Evolutionary conservation across 805 yeast species (phyloP).

Genomic region (Jamesozyma piceae): DNA sequence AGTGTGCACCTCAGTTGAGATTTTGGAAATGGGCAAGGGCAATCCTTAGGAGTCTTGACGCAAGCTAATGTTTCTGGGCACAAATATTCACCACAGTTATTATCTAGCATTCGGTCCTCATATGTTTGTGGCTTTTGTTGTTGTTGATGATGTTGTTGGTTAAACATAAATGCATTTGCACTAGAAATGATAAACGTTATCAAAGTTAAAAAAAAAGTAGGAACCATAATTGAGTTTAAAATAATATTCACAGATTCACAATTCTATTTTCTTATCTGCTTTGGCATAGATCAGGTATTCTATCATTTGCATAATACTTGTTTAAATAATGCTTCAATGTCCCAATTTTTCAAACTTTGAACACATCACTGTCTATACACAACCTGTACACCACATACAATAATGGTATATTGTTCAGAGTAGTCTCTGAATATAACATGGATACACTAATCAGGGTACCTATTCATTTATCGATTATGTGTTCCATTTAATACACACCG

Average conservation of each 20-base stretch:
- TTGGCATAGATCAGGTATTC: no score
- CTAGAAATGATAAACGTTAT: not conserved
- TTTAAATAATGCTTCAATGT: not conserved
- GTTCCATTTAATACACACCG: no score
- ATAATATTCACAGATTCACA: no score
- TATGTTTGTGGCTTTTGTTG: conserved; percentile 28
- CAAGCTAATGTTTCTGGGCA: conserved; percentile 81
- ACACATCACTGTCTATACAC: not conserved
- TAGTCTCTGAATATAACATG: no score
- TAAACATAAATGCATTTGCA: conserved; percentile 27
- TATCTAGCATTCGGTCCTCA: conserved; percentile 32
- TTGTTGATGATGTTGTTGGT: conserved; percentile 34
- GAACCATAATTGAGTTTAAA: not conserved
- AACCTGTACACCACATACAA: not conserved
- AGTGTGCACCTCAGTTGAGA: conserved; percentile 74
- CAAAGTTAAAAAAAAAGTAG: not conserved
- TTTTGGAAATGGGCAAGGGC: conserved; percentile 87
- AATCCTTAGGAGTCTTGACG: conserved; percentile 56
- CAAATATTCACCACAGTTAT: conserved; percentile 53
- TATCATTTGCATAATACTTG: no score
- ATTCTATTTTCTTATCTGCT: no score
- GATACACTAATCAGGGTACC: no score
- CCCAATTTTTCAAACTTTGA: not conserved
- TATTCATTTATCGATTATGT: no score
- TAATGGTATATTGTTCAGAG: not conserved